These are phyloP conservation scores for Sporothrix schenckii DNA, from an alignment of 2,329 filamentous ascomycete genomes.

Conservation along the genomic window DNA sequence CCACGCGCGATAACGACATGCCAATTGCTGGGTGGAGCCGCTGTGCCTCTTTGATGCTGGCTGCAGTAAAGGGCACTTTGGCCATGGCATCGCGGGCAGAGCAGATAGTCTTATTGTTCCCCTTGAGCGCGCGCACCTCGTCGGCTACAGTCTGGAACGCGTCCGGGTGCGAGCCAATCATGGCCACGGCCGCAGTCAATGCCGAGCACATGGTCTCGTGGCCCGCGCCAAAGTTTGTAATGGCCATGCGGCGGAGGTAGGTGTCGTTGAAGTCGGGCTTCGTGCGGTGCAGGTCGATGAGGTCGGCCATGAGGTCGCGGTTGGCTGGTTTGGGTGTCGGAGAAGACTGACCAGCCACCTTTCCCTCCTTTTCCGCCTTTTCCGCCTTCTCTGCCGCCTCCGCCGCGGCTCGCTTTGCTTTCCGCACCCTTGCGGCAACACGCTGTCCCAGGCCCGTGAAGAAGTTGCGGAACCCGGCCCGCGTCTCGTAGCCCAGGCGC, in stretches of 20 bases:
- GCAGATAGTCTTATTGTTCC: constrained; percentile 23
- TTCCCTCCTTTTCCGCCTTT: background rate
- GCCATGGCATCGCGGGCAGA: constrained; percentile 38
- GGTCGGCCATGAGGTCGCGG: constrained; percentile 51
- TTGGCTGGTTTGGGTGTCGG: constrained; percentile 33
- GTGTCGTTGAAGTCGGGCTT: constrained; percentile 52
- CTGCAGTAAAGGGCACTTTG: constrained; percentile 46
- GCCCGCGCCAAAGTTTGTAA: constrained; percentile 60
- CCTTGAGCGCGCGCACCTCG: constrained; percentile 39
- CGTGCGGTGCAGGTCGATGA: constrained; percentile 51
- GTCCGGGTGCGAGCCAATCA: constrained; percentile 48
- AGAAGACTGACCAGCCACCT: background rate
- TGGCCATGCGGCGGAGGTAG: constrained; percentile 56
- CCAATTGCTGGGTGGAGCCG: constrained; percentile 55
- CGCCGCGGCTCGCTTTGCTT: background rate
- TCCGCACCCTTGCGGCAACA: constrained; percentile 26
- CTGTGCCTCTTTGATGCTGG: constrained; percentile 56
- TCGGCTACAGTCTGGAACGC: constrained; percentile 43
- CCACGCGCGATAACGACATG: constrained; percentile 55
- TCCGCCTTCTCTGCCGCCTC: constrained; percentile 2
- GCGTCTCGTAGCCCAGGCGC: constrained; percentile 51
- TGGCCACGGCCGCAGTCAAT: constrained; percentile 52
- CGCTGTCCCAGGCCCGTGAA: constrained; percentile 44
- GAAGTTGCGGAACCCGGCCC: constrained; percentile 51
- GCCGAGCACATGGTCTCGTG: constrained; percentile 60